Evolutionary conservation across 129 eudicot species (phyloP).

Genomic region (Saposhnikovia divaricata): DNA sequence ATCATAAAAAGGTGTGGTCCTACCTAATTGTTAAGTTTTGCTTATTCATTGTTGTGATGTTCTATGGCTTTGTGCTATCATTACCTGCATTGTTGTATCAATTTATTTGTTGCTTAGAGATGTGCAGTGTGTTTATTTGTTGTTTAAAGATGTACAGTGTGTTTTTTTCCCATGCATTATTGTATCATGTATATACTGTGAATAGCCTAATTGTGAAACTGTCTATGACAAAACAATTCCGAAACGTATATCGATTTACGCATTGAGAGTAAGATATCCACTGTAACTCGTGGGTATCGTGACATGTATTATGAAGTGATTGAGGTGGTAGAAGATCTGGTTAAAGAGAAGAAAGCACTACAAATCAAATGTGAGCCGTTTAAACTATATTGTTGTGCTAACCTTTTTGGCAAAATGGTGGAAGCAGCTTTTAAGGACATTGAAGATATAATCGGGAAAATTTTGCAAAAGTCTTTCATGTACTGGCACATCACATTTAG

Average conservation of each 20-base stretch:
- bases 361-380: conserved; percentile 14
- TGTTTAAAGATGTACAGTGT: too few relatives aligned
- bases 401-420: conserved; percentile 14
- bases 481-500: conserved; percentile 14
- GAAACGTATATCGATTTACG: conserved; percentile 13
- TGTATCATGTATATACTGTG: too few relatives aligned
- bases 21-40: too few relatives aligned
- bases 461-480: not conserved
- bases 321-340: conserved; percentile 9
- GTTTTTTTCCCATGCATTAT: too few relatives aligned
- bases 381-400: conserved; percentile 13
- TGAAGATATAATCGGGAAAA: conserved; percentile 8
- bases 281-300: not conserved
- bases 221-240: not conserved
- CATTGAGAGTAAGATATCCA: conserved; percentile 17
- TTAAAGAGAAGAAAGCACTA: conserved; percentile 12
- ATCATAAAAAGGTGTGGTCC: too few relatives aligned
- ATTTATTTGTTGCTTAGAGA: too few relatives aligned
- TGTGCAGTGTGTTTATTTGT: too few relatives aligned
- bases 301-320: not conserved
- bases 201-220: too few relatives aligned
- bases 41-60: too few relatives aligned
- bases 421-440: conserved; percentile 16
- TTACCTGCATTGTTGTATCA: too few relatives aligned
- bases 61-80: too few relatives aligned